Percentiles rank a stretch among this genome's conserved stretches.
Conservation (phyloP, 2,329 filamentous ascomycete species). For the Tolypocladium album region DNA sequence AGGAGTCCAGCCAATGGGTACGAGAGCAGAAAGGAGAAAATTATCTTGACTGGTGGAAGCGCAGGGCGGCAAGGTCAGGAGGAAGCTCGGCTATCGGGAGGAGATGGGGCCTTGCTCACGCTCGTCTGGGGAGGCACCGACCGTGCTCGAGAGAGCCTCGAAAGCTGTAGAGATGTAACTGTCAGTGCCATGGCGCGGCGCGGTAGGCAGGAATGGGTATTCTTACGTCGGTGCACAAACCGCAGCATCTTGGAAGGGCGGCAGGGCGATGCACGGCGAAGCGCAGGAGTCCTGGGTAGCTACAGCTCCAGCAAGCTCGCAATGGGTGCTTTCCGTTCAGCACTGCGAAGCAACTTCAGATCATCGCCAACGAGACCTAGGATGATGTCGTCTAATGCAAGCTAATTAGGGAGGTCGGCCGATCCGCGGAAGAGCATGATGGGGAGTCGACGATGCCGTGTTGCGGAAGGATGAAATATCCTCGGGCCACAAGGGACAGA, state of each 20-base stretch:
- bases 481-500: background rate
- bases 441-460: background rate
- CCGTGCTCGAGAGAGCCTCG: conserved; percentile 17
- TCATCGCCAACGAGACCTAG: background rate
- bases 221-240: conserved; percentile 13
- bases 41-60: conserved; percentile 68
- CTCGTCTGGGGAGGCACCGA: conserved; percentile 27
- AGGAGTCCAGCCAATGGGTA: conserved; percentile 83
- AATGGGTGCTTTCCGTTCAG: background rate
- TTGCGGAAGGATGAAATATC: background rate
- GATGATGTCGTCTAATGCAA: background rate
- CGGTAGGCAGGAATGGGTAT: too few species aligned
- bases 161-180: conserved; percentile 15
- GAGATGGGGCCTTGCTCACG: conserved; percentile 13
- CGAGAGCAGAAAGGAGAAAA: conserved; percentile 80
- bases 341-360: background rate
- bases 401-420: background rate
- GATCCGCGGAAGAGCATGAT: background rate
- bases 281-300: background rate
- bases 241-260: conserved; percentile 6
- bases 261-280: background rate
- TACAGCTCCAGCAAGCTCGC: background rate
- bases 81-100: background rate
- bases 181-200: background rate
- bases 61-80: conserved; percentile 3